Evolutionary conservation across 495 filamentous ascomycete species (phyloP), one percentile per base, ranked within the genome.

Genomic region (Hyaloscypha bicolor): DNA sequence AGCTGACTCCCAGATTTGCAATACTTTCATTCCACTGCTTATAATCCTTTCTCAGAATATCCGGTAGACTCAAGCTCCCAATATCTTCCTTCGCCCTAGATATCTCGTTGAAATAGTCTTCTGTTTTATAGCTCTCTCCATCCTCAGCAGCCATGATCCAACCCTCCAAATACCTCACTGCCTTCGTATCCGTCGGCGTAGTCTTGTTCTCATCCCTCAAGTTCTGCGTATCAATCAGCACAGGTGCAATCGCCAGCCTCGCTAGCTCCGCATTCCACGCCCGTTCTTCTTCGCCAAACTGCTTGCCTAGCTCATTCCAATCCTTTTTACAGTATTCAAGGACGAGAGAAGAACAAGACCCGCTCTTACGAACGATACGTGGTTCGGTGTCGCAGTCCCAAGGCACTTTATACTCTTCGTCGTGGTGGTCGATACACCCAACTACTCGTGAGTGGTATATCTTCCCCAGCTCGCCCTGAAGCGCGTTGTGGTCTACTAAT

Each of bases 381-480:
- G 90, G 89, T 29, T 83, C 77, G 9, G 68, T 74, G 4, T 65
- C 73, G 0, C 75, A 75, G 31, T 80, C 75, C 6, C 76, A 55
- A 0, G 89, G 84, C 0, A 96, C 80, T 25, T 78, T 80, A 39
- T 79, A 69, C 73, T 99, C 95, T 70, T 99, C 92, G 0, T 86
- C 87, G 74, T 98, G 96, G 77, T 99, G 95, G 75, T 99, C 95
- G 55, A 99, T 89, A 64, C 91, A 92, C n/a, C 90, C 95, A 8
- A 84, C 72, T 0, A 94, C 82, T 2, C 58, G 42, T 4, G 8
- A 48, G 3, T 60, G 52, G 59, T 72, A 73, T 5, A 55, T n/a
- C 19, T 61, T 60, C 21, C 76, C 75, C 9, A 90, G 74, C 4
- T 75, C 68, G 1, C 88, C 86, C 14, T 89, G 87, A 21, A 93